Conservation (phyloP, 1,284 basidiomycete species). For the Cutaneotrichosporon cavernicola region DNA sequence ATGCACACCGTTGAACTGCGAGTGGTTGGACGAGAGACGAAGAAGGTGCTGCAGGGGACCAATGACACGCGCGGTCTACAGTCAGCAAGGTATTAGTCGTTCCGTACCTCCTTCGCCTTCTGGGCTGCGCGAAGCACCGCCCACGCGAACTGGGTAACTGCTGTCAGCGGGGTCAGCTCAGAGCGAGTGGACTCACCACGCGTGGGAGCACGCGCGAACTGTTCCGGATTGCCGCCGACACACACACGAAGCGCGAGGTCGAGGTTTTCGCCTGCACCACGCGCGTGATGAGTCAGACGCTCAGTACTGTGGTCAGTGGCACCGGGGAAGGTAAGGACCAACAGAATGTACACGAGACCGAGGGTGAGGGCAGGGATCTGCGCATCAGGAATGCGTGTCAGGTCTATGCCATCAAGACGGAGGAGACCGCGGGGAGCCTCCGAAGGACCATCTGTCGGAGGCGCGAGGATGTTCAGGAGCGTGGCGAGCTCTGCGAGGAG, state of each 20-base stretch:
- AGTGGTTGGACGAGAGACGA: neutral
- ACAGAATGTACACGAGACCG: constrained; percentile 41
- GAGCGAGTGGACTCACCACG: neutral
- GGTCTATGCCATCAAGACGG: constrained; percentile 12
- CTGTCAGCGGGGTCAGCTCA: neutral
- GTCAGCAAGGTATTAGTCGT: neutral
- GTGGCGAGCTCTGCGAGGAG: neutral
- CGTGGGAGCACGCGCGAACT: constrained; percentile 14
- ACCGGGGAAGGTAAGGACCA: constrained; percentile 13
- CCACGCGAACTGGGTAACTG: constrained; percentile 38
- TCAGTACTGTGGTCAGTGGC: constrained; percentile 13
- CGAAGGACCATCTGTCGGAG: neutral
- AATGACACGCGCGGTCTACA: constrained; percentile 16
- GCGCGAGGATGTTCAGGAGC: neutral
- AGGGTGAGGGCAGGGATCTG: constrained; percentile 26
- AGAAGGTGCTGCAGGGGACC: constrained; percentile 29
- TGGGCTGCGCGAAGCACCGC: constrained; percentile 37
- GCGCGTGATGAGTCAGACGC: constrained; percentile 2
- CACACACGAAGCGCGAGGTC: constrained; percentile 23
- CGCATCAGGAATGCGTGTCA: constrained; percentile 23
- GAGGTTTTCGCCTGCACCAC: constrained; percentile 12
- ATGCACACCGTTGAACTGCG: constrained; percentile 35
- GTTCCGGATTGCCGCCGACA: constrained; percentile 17
- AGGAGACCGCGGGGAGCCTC: neutral
- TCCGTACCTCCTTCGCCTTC: constrained; percentile 30